A percentile compares a stretch with the other conserved stretches of the same genome.
phyloP scores from a whole-genome alignment of 768 basidiomycete genomes.

The Lentinula lateritia region DNA sequence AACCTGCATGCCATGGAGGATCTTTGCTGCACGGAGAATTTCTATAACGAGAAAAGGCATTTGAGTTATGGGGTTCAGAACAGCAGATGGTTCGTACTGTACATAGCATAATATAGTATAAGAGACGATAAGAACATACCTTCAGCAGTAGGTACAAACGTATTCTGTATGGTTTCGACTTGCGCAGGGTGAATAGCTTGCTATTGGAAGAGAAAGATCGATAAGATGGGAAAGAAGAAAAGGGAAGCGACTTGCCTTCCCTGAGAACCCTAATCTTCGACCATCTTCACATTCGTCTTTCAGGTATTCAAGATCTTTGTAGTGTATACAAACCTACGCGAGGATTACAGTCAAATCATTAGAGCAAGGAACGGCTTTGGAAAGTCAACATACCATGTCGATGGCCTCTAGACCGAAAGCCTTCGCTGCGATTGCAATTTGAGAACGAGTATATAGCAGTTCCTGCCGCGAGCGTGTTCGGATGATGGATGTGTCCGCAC shows the following conservation, averaged over 20 bases:
- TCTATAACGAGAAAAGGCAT: conserved; percentile 33
- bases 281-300: conserved; percentile 78
- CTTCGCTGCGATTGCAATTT: conserved; percentile 76
- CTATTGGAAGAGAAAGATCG: conserved; percentile 29
- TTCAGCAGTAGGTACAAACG: conserved; percentile 69
- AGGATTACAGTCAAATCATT: neutral
- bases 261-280: conserved; percentile 79
- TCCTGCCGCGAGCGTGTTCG: conserved; percentile 73
- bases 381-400: conserved; percentile 61
- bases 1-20: conserved; percentile 58
- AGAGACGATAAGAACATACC: conserved; percentile 34
- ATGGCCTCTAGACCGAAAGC: conserved; percentile 82
- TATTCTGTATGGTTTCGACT: conserved; percentile 67
- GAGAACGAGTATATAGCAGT: conserved; percentile 77
- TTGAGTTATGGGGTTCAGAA: too few species aligned
- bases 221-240: conserved; percentile 1
- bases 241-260: conserved; percentile 51
- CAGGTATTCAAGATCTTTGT: conserved; percentile 65
- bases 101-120: neutral
- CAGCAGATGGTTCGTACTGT: too few species aligned
- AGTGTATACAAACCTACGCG: conserved; percentile 78
- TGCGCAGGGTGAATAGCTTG: conserved; percentile 95
- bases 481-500: conserved; percentile 81
- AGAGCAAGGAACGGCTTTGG: neutral
- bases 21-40: conserved; percentile 69